These are phyloP conservation scores for Flaveria bidentis DNA, from an alignment of 129 eudicot species.

Conservation along the genomic window DNA sequence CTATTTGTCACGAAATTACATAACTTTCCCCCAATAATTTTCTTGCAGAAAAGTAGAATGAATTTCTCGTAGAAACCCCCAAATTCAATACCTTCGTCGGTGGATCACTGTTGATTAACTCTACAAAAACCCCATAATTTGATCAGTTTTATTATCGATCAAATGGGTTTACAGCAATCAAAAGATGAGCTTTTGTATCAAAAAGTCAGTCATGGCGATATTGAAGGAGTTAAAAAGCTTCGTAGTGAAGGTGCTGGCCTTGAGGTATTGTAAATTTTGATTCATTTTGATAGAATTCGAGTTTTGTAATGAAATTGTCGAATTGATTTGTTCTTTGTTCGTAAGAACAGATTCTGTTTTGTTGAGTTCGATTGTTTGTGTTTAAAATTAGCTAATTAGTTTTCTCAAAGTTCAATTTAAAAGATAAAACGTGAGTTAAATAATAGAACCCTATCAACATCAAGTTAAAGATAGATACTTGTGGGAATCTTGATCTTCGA, in stretches of 20 bases:
- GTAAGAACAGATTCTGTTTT: background rate
- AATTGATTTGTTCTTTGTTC: background rate
- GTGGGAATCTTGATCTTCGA: too few species aligned
- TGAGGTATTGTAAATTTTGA: conserved; percentile 48
- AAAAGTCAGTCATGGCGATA: conserved; percentile 66
- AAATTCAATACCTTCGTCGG: background rate
- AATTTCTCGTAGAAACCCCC: background rate
- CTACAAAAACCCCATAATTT: conserved; percentile 34
- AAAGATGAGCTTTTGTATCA: conserved; percentile 80
- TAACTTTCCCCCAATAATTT: background rate
- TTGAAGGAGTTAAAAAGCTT: conserved; percentile 71
- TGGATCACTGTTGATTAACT: background rate
- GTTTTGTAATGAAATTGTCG: background rate
- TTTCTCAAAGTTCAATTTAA: background rate
- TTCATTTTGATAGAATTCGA: background rate
- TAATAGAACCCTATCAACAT: too few species aligned
- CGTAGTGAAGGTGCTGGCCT: conserved; percentile 80
- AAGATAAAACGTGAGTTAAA: too few species aligned
- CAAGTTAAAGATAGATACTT: too few species aligned
- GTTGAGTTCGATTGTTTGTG: background rate
- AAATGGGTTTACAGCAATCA: conserved; percentile 83
- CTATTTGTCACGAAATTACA: conserved; percentile 20
- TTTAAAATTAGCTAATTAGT: conserved; percentile 1
- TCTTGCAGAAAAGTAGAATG: conserved; percentile 10
- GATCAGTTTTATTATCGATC: background rate